Base-by-base conservation (phyloP, 148 eudicot genomes). In the Amaranthus cruentus region DNA sequence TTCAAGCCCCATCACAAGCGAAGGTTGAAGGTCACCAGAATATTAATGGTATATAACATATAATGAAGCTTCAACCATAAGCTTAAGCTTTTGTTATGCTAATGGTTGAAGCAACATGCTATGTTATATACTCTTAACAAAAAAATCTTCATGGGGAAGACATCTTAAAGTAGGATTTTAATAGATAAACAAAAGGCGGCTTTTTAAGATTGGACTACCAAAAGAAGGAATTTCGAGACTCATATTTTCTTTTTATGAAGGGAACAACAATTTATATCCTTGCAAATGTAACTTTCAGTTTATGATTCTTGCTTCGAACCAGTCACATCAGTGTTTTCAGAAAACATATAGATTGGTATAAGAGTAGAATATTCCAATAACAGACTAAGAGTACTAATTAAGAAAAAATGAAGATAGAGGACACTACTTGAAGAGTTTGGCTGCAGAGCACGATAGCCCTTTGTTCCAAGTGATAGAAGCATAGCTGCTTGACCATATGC, bases 401-500 rank as follows among this genome's bases (percentile, higher is more conserved):
- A 54, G n/a, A 68, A 42, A 13, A 6, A 69, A 4, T 15, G 73
- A 12, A 53, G 13, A 43, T 12, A 63, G 46, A 52, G 50, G 47
- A 54, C 73, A 90, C 68, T 90, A 93, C 98, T 93, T 74, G 85
- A 81, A 50, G 91, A 77, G 60, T 87, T 84, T 84, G 87, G 94
- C 83, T 70, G 88, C 66, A 89, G 48, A 62, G 85, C 92, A 74
- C 98, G 98, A 72, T 77, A 79, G 79, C 98, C 98, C 86, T 91
- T 91, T 53, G 80, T 66, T 85, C 98, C 98, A 73, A 91, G 92
- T 47, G 94, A 80, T 38, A 93, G 77, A 80, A 93, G 95, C 98
- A 93, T 88, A 49, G 96, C 98, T 80, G 98, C 98, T 88, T 91
- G 90, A 80, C 98, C 97, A 82, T 77, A 88, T 38, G 98, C 98